phyloP scores from a whole-genome alignment of 176 grass and related monocot species.

The Avena insularis region DNA sequence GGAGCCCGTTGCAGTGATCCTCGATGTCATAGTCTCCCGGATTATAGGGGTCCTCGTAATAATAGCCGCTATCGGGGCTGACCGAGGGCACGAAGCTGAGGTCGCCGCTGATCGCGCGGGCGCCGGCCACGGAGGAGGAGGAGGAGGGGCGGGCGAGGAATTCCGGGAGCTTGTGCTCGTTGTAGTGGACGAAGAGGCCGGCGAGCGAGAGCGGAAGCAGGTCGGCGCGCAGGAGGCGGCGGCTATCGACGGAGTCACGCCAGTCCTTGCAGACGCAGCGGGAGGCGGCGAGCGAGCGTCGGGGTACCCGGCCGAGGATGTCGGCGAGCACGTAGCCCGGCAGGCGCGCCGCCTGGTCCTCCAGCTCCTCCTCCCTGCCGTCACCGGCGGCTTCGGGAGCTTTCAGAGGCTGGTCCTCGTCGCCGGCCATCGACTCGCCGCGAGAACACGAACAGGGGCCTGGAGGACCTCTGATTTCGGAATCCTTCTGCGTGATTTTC shows the following conservation, averaged over 20 bases:
- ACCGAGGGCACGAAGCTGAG: background rate
- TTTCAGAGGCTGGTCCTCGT: background rate
- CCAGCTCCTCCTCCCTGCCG: background rate
- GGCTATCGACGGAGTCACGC: background rate
- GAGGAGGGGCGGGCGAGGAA: background rate
- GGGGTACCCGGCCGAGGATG: background rate
- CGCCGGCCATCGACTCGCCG: background rate
- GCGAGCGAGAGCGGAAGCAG: background rate
- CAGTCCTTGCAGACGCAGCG: background rate
- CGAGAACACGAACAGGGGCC: background rate
- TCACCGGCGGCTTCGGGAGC: background rate
- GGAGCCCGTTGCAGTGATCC: slow-evolving; percentile 2
- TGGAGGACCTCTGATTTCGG: background rate
- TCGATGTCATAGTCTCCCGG: background rate
- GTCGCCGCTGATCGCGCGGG: background rate
- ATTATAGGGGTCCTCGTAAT: background rate
- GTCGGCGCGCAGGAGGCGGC: background rate
- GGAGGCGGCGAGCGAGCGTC: background rate
- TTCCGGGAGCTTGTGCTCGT: background rate
- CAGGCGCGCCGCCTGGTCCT: background rate
- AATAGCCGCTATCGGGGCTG: background rate
- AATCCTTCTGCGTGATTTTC: background rate
- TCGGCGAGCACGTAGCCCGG: background rate
- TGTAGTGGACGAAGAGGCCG: background rate
- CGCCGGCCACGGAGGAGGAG: background rate